Base-by-base conservation (phyloP, 75 land plant species). In the Selaginella tamariscina region DNA sequence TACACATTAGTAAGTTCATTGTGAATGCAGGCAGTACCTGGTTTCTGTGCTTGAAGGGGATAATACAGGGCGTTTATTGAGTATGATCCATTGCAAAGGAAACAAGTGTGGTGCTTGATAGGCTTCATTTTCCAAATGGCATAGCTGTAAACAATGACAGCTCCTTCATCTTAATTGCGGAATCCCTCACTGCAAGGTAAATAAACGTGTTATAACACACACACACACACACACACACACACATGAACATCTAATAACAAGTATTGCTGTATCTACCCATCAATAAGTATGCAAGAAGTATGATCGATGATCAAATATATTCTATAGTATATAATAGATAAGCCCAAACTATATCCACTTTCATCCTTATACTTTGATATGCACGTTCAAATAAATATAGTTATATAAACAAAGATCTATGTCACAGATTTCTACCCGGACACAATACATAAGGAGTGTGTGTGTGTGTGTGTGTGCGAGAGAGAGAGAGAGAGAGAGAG, bases 21-120 rank as follows among this genome's bases (percentile, higher is more conserved):
- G n/a, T n/a, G 15, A 39, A 15, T 15, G 49, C 75, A 88, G 88
- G 75, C 31, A 77, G 0, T 83, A 73, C 67, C 20, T 76, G n/a
- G 23, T 65, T 32, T 49, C 67, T 15, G 68, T 79, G 1, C 5
- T 80, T 8, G 78, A 72, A n/a, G 83, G 79, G 0, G 94, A 89
- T 30, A 65, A 56, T 2, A 80, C 85, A 18, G 94, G 90, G 0
- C 80, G 83, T 56, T 71, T 89, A 28, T 27, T 89, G 72, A 80
- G 27, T 84, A 78, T 44, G 72, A 89, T 32, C 85, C 80, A 9
- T 21, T 5, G 0, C 71, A 31, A 75, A 79, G 21, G 69, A 86
- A 62, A 71, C 67, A 22, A 85, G 0, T 73, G 78, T 0, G 30
- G 82, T 23, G 49, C 49, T 39, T 15, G 49, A 39, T 15, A 39